A percentile compares a stretch with the other conserved stretches of the same genome.
phyloP scores from a whole-genome alignment of 495 filamentous ascomycete genomes.

The Penicillium flavigenum region DNA sequence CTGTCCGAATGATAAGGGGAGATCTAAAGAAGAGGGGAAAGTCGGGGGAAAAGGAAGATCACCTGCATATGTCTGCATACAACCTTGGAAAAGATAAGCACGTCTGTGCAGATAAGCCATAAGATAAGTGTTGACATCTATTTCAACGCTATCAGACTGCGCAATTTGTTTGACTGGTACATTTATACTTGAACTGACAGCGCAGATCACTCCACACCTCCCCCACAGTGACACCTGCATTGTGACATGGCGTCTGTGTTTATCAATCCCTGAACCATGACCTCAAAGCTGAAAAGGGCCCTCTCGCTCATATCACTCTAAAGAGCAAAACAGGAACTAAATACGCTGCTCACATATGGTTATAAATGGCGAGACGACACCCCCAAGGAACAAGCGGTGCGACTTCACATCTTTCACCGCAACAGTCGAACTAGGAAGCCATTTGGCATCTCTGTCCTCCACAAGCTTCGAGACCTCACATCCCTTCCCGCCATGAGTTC shows the following conservation, averaged over 20 bases:
- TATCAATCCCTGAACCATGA: neutral
- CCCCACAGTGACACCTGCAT: neutral
- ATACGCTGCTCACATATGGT: slow-evolving; percentile 7
- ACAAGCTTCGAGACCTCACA: neutral
- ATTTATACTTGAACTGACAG: neutral
- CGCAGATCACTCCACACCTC: neutral
- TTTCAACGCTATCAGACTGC: neutral
- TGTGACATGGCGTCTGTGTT: neutral
- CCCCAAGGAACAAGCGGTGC: slow-evolving; percentile 16
- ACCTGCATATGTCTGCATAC: neutral
- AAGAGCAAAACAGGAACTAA: neutral
- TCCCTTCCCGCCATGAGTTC: neutral
- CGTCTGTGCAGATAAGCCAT: neutral
- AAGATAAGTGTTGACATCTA: neutral
- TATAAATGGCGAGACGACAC: slow-evolving; percentile 16
- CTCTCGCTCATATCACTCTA: neutral
- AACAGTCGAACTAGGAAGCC: neutral
- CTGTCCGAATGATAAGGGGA: neutral
- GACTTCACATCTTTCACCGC: neutral
- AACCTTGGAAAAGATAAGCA: slow-evolving; percentile 10
- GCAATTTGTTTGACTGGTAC: neutral
- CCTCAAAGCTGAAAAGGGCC: neutral
- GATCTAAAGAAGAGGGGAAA: slow-evolving; percentile 5
- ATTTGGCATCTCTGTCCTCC: neutral
- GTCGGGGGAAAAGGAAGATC: neutral